Evolutionary conservation across 106 monocot species (phyloP).

Genomic region (Acanthochlamys bracteata): DNA sequence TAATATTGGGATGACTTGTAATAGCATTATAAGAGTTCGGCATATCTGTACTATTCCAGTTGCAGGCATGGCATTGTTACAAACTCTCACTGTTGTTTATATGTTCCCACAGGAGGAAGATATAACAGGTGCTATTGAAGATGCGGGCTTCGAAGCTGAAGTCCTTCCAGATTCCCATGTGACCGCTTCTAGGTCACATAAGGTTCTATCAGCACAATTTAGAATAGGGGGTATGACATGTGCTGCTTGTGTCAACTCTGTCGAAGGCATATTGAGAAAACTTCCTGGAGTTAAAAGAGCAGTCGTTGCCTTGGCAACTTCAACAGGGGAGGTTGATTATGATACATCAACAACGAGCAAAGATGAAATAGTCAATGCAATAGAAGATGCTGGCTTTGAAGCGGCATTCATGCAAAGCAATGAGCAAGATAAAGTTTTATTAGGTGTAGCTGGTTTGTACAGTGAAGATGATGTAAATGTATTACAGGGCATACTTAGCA

Average conservation of each 20-base stretch:
- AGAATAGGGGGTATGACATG: constrained; percentile 96
- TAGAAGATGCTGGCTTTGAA: constrained; percentile 99
- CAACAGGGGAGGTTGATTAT: constrained; percentile 83
- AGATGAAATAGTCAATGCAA: constrained; percentile 76
- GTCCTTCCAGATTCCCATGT: constrained; percentile 47
- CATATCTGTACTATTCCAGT: not conserved
- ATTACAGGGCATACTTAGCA: constrained; percentile 48
- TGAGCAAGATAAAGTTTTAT: constrained; percentile 65
- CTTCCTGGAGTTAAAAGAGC: constrained; percentile 88
- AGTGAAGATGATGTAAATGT: constrained; percentile 42
- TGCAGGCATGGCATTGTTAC: not conserved
- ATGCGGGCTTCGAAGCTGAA: constrained; percentile 94
- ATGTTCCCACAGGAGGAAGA: constrained; percentile 52
- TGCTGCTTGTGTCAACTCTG: constrained; percentile 91
- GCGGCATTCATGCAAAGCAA: constrained; percentile 75
- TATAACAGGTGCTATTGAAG: constrained; percentile 88
- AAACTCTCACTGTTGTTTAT: too few species aligned
- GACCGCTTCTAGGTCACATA: constrained; percentile 31
- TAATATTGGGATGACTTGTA: too few species aligned
- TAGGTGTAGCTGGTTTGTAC: constrained; percentile 38
- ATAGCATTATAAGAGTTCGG: not conserved
- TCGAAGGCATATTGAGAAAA: constrained; percentile 79
- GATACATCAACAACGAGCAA: constrained; percentile 64
- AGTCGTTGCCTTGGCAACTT: constrained; percentile 86
- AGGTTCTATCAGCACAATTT: constrained; percentile 63